Evolutionary conservation across 176 grass and related monocot species (phyloP), one percentile per base, ranked within the genome.

Genomic region (Cenchrus purpureus): DNA sequence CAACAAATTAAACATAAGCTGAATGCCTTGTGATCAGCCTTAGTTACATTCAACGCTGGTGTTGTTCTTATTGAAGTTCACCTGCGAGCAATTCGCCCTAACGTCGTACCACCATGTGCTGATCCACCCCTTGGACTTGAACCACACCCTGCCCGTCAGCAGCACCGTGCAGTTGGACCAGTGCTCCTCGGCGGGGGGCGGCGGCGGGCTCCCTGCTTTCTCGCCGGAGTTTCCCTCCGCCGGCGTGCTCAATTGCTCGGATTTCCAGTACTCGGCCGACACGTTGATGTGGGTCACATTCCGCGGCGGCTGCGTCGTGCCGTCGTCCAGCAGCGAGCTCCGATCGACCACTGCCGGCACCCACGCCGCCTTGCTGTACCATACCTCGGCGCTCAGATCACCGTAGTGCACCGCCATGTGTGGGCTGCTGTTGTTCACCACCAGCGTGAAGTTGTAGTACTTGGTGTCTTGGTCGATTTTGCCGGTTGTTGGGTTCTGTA

Each of bases 141-240:
- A 78, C 76, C 20, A 28, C 76, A 64, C 58, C 1, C 43, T 78
- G 40, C 58, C 76, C 14, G 42, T 64, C 43, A 78, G n/a, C 76
- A 78, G 34, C n/a, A 78, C 58, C 12, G 76, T 64, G 76, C 76
- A 64, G 76, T 64, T 63, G 20, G 76, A 57, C 76, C 76, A 78
- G 12, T 64, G 5, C 3, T 13, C 19, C 9, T 3, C 40, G 17
- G 2, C 17, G 68, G 37, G 1, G 17, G 2, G 20, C 9, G 52
- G 52, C 13, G 13, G 53, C 14, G 43, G 31, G 4, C 8, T 49
- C 48, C 48, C 48, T 55, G 51, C 12, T 14, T 16, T 55, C 14
- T 6, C 52, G 52, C 14, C 53, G 53, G 53, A 55, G 25, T 25
- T 49, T 13, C 0, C 5, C 9, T 3, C 42, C n/a, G 48, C 11